Evolutionary conservation across 345 rosid genomes (phyloP).

Genomic region (Gossypium sturtianum): DNA sequence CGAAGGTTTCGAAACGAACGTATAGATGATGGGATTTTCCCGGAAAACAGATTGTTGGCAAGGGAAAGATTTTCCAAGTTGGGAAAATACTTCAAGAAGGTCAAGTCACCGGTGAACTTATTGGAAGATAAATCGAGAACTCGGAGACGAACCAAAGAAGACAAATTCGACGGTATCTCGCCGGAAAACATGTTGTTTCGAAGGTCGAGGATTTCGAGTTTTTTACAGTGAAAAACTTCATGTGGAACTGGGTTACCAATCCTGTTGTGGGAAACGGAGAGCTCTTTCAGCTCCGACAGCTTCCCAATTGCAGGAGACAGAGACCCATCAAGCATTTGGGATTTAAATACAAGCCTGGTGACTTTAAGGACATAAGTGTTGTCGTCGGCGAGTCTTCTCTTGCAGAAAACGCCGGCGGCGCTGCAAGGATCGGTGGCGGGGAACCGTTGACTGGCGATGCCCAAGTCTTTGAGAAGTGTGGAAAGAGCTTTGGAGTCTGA

Average conservation of each 20-base stretch:
- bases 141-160: constrained; percentile 52
- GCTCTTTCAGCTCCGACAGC: constrained; percentile 72
- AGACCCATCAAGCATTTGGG: constrained; percentile 44
- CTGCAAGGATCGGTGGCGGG: constrained; percentile 42
- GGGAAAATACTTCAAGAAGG: constrained; percentile 67
- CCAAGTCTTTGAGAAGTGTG: constrained; percentile 42
- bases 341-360: constrained; percentile 60
- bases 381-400: constrained; percentile 45
- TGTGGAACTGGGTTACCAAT: constrained; percentile 52
- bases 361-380: constrained; percentile 49
- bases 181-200: constrained; percentile 63
- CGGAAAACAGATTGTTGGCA: constrained; percentile 72
- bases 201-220: constrained; percentile 72
- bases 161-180: constrained; percentile 50
- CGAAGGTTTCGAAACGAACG: constrained; percentile 72
- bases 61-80: constrained; percentile 73
- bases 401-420: constrained; percentile 60
- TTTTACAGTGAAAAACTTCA: constrained; percentile 54
- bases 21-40: constrained; percentile 53
- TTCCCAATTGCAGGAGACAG: constrained; percentile 68
- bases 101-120: constrained; percentile 56
- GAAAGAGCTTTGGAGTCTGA: constrained; percentile 58
- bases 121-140: constrained; percentile 69
- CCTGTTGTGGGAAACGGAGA: constrained; percentile 58
- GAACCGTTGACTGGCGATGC: constrained; percentile 40